Evolutionary conservation across 768 basidiomycete genomes (phyloP).

Genomic region (Symmetrospora coprosmae): DNA sequence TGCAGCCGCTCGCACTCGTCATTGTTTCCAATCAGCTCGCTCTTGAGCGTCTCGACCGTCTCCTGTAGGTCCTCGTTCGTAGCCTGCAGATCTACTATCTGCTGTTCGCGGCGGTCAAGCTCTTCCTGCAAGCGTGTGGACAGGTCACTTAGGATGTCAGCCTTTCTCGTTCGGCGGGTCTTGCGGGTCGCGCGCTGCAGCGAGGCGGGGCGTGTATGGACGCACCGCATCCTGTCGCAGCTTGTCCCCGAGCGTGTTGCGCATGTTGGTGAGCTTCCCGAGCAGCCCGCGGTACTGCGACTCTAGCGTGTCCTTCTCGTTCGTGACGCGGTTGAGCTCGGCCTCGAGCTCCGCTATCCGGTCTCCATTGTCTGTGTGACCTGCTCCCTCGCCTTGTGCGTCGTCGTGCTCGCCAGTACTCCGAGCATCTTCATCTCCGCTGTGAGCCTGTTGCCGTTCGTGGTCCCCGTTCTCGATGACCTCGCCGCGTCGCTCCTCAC

Average conservation of each 20-base stretch:
- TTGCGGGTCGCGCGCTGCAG: too few species aligned
- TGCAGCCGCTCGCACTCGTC: constrained; percentile 59
- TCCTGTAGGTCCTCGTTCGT: constrained; percentile 59
- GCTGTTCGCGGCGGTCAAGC: constrained; percentile 78
- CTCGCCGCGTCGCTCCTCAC: too few species aligned
- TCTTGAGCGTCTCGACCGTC: constrained; percentile 64
- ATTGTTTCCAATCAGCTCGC: constrained; percentile 62
- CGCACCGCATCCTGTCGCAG: constrained; percentile 88
- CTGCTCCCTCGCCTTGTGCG: too few species aligned
- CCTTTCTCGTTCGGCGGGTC: too few species aligned
- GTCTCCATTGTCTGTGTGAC: not conserved
- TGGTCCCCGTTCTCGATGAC: too few species aligned
- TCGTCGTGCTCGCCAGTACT: too few species aligned
- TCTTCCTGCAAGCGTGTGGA: constrained; percentile 65
- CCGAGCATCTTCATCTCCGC: too few species aligned
- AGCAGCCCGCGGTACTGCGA: constrained; percentile 73
- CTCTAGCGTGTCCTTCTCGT: constrained; percentile 78
- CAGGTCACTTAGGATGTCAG: too few species aligned
- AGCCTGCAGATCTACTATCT: constrained; percentile 59
- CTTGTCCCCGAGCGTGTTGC: constrained; percentile 82
- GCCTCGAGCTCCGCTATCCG: constrained; percentile 45
- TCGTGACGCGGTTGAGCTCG: constrained; percentile 58
- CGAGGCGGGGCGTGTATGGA: constrained; percentile 23
- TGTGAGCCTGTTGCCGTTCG: too few species aligned
- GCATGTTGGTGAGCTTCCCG: constrained; percentile 80